A percentile compares a stretch with the other conserved stretches of the same genome.
Evolutionary conservation across 805 yeast species (phyloP).

Genomic region (Lachancea lanzarotensis): DNA sequence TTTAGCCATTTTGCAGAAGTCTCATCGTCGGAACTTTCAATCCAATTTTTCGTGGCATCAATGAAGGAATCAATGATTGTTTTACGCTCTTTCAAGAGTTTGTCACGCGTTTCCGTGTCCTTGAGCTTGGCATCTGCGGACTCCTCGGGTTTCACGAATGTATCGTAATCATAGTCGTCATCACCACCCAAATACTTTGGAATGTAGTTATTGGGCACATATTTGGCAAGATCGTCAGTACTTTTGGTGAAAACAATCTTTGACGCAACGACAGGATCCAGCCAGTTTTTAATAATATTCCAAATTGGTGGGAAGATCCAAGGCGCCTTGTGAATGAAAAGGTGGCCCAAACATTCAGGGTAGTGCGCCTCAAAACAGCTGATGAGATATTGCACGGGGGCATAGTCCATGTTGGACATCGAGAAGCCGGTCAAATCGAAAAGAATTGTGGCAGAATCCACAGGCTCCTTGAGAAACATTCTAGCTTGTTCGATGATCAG

Average conservation of each 20-base stretch:
- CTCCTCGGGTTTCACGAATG: slow-evolving; percentile 55
- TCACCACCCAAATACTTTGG: slow-evolving; percentile 74
- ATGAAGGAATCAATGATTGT: slow-evolving; percentile 49
- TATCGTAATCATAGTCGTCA: slow-evolving; percentile 46
- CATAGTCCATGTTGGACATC: slow-evolving; percentile 87
- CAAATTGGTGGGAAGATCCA: slow-evolving; percentile 95
- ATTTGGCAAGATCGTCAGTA: slow-evolving; percentile 57
- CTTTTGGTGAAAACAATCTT: slow-evolving; percentile 80
- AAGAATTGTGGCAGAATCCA: slow-evolving; percentile 73
- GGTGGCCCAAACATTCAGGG: slow-evolving; percentile 84
- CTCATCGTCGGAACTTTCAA: slow-evolving; percentile 45
- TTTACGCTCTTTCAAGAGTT: slow-evolving; percentile 46
- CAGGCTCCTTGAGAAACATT: slow-evolving; percentile 62
- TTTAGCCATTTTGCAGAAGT: slow-evolving; percentile 43
- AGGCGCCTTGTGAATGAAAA: slow-evolving; percentile 90
- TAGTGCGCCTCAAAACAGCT: slow-evolving; percentile 91
- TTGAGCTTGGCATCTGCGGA: slow-evolving; percentile 47
- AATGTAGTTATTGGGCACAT: slow-evolving; percentile 51
- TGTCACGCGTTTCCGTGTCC: slow-evolving; percentile 41
- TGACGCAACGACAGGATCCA: slow-evolving; percentile 93
- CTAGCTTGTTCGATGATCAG: slow-evolving; percentile 77
- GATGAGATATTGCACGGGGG: slow-evolving; percentile 83
- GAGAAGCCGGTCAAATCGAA: slow-evolving; percentile 86
- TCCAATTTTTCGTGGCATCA: slow-evolving; percentile 70
- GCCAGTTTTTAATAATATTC: slow-evolving; percentile 88